phyloP scores from a whole-genome alignment of 2,329 filamentous ascomycete genomes.

The Teratosphaeria viscida region DNA sequence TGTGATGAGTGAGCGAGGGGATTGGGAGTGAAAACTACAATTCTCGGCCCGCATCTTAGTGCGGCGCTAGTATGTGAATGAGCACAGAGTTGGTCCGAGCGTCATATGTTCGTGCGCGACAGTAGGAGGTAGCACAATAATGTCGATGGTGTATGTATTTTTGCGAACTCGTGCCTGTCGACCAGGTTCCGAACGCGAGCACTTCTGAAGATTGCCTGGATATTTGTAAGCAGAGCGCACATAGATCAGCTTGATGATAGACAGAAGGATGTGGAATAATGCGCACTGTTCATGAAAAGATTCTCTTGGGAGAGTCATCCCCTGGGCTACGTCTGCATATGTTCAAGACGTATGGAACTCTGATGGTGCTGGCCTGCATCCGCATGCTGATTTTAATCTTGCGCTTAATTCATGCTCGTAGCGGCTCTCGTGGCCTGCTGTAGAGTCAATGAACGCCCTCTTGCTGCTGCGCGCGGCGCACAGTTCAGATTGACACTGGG shows the following conservation, averaged over 20 bases:
- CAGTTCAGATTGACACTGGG: background rate
- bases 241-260: background rate
- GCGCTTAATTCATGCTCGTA: background rate
- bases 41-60: background rate
- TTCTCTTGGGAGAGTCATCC: background rate
- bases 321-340: background rate
- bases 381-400: background rate
- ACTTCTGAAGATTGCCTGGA: background rate
- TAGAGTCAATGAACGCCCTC: background rate
- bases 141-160: background rate
- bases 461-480: background rate
- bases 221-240: background rate
- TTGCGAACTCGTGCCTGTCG: background rate
- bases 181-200: background rate
- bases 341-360: conserved; percentile 2
- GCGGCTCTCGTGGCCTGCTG: background rate
- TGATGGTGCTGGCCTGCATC: background rate
- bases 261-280: background rate
- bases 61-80: background rate
- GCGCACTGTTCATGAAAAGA: background rate
- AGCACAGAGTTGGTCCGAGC: background rate
- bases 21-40: background rate
- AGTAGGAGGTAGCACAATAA: background rate
- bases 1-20: background rate
- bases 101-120: background rate